phyloP scores from a whole-genome alignment of 202 grass and related monocot species.

The Eragrostis tef region DNA sequence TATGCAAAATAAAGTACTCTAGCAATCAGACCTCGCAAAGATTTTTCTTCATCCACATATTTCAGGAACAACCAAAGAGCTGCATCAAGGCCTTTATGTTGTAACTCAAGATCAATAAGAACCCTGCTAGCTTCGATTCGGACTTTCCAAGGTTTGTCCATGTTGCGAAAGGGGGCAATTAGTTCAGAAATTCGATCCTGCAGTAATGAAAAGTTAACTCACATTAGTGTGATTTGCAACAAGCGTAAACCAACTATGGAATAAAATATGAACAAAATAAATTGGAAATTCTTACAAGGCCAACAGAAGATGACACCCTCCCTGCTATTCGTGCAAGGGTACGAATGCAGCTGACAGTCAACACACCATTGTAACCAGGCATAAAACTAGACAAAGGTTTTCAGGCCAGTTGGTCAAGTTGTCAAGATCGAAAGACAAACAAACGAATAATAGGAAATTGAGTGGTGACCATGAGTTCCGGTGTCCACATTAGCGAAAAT shows the following conservation, averaged over 20 bases:
- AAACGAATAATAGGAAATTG: constrained; percentile 36
- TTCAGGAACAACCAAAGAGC: constrained; percentile 86
- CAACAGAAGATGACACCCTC: constrained; percentile 78
- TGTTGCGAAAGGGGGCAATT: constrained; percentile 76
- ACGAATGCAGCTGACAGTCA: constrained; percentile 95
- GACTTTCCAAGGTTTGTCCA: constrained; percentile 82
- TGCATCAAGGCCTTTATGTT: constrained; percentile 77
- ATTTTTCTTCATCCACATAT: constrained; percentile 80
- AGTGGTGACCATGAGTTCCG: not conserved
- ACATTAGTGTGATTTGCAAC: constrained; percentile 25
- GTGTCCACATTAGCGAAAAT: not conserved
- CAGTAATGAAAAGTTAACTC: constrained; percentile 26
- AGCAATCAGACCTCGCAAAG: constrained; percentile 70
- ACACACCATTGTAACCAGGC: constrained; percentile 87
- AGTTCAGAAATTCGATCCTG: constrained; percentile 83
- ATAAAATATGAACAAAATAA: not conserved
- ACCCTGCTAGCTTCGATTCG: constrained; percentile 88
- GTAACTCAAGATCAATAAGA: constrained; percentile 86
- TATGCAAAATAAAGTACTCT: constrained; percentile 13
- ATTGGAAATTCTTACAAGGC: constrained; percentile 61
- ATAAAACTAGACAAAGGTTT: constrained; percentile 71
- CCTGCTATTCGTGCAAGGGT: constrained; percentile 84
- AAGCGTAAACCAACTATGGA: constrained; percentile 21
- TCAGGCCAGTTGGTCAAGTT: constrained; percentile 49
- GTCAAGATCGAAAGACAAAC: not conserved